phyloP scores from a whole-genome alignment of 805 yeast genomes.

The Candida ulmi region DNA sequence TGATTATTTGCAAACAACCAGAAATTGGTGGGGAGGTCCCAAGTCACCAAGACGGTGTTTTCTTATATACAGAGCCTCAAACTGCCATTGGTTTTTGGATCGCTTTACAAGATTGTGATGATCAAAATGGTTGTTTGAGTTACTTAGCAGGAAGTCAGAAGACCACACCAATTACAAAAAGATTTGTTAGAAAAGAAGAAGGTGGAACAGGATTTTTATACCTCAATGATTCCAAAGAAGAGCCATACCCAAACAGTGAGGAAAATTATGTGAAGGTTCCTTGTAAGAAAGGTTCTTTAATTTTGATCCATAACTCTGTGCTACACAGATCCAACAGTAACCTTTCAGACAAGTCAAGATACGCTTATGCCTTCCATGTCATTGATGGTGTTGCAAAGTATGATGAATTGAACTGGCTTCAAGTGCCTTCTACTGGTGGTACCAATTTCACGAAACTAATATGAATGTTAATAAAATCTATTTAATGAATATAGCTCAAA shows the following conservation, averaged over 20 bases:
- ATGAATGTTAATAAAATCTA: not conserved
- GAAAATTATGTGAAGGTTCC: constrained; percentile 44
- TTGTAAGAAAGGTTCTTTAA: constrained; percentile 68
- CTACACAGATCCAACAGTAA: constrained; percentile 68
- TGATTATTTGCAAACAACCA: constrained; percentile 78
- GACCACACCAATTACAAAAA: constrained; percentile 45
- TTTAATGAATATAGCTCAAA: too few species aligned
- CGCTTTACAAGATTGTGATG: constrained; percentile 70
- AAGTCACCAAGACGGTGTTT: constrained; percentile 70
- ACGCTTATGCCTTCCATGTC: constrained; percentile 75
- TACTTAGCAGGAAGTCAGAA: constrained; percentile 70
- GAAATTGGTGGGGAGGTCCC: constrained; percentile 71
- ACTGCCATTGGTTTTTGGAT: constrained; percentile 78
- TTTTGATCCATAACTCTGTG: constrained; percentile 66
- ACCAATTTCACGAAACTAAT: constrained; percentile 46
- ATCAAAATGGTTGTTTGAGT: constrained; percentile 61
- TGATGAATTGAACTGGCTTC: constrained; percentile 70
- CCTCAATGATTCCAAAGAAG: constrained; percentile 24
- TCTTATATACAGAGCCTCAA: constrained; percentile 66
- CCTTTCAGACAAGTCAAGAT: constrained; percentile 49
- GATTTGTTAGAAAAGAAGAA: constrained; percentile 54
- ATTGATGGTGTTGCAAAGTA: constrained; percentile 62
- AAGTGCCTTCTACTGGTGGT: constrained; percentile 69
- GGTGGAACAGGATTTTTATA: constrained; percentile 53
- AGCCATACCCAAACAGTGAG: constrained; percentile 21